Evolutionary conservation across 495 filamentous ascomycete genomes (phyloP).

Genomic region (Penicillium pulvis): DNA sequence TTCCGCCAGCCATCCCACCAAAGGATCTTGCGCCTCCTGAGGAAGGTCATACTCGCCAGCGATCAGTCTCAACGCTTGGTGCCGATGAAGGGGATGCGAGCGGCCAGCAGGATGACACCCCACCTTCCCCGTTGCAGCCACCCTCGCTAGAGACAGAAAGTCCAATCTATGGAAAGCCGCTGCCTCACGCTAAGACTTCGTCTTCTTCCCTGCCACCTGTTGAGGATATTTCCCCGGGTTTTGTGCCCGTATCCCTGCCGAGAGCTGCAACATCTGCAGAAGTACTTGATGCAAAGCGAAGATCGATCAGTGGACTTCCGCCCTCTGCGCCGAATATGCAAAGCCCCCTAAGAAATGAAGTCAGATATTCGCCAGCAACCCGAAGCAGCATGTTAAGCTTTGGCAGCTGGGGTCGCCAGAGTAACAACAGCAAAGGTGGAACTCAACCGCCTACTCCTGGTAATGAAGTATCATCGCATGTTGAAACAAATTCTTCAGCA

Average conservation of each 20-base stretch:
- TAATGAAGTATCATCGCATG: constrained; percentile 22
- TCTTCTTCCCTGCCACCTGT: constrained; percentile 6
- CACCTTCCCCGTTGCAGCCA: constrained; percentile 20
- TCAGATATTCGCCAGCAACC: constrained; percentile 27
- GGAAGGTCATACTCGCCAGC: constrained; percentile 8
- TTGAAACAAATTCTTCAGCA: constrained; percentile 9
- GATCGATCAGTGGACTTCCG: constrained; percentile 26
- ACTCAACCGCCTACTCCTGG: constrained; percentile 29
- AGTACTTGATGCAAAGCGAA: constrained; percentile 25
- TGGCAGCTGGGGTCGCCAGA: constrained; percentile 27
- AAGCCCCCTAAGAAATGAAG: constrained; percentile 33
- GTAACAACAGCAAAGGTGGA: constrained; percentile 23
- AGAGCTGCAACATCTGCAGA: constrained; percentile 19
- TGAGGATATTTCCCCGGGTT: constrained; percentile 1
- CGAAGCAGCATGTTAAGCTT: constrained; percentile 34
- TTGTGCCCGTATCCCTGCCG: constrained; percentile 5
- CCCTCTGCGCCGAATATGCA: constrained; percentile 25
- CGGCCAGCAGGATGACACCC: constrained; percentile 5
- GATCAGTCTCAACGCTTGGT: constrained; percentile 29
- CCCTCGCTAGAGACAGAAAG: not conserved
- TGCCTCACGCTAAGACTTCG: not conserved
- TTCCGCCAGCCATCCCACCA: constrained; percentile 1
- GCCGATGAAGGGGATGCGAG: constrained; percentile 4
- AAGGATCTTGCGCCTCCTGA: constrained; percentile 4
- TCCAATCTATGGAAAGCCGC: constrained; percentile 7